Evolutionary conservation across 2,329 filamentous ascomycete genomes (phyloP), one percentile per base, ranked within the genome.

Genomic region (Thyridium curvatum): DNA sequence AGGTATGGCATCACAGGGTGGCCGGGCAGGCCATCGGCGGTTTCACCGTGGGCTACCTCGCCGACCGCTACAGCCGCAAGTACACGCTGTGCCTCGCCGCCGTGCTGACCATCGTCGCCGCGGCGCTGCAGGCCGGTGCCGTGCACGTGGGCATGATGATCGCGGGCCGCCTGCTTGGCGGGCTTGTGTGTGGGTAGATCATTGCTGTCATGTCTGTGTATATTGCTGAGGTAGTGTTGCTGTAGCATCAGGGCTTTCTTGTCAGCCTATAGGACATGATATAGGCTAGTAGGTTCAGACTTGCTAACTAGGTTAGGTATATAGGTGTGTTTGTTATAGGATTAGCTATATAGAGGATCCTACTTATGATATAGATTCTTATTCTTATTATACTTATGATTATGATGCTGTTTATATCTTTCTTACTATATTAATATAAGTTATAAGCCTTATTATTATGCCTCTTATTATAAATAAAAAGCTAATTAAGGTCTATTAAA

Each of bases 231-330:
- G 66, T 65, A 0, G 62, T 66, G 6, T 65, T 66, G 8, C 47
- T 52, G 3, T 40, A 50, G 39, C 50, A 50, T 18, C 47, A 53
- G 7, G 54, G 45, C 3, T 51, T 59, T 50, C 63, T 56, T 18
- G 55, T 58, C 12, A 51, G 50, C 4, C 56, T 61, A 30, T 35
- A 38, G 26, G 38, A 21, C 18, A 30, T 26, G n/a, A 12, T 32
- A 5, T 6, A 59, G 18, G 51, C 58, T 1, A 39, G 60, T 6
- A 64, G 64, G 4, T 65, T 57, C 35, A 56, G 61, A 41, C 36
- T 50, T 8, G 64, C 60, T 1, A 60, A 59, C 35, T 67, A 62
- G 61, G 56, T 67, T 33, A 63, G 62, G 3, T 65, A 61, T 39
- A 56, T 52, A 2, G 54, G 62, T 8, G 51, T 52, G 0, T 63